Evolutionary conservation across 768 basidiomycete species (phyloP), one percentile per base, ranked within the genome.

Genomic region (Clitopilus hobsonii): DNA sequence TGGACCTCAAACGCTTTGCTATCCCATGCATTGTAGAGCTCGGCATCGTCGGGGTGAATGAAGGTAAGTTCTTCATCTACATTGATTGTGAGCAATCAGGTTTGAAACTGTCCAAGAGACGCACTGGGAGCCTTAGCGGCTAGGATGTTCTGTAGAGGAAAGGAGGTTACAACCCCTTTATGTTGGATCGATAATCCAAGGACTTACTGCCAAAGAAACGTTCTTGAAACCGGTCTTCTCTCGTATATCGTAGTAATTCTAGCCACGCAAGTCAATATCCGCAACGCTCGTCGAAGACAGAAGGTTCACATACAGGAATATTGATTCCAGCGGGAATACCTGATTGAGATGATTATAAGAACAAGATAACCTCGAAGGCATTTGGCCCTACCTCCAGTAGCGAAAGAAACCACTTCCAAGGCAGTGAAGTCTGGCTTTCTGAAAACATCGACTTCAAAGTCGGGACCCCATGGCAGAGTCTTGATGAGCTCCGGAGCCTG

Each of bases 321-420:
- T 94, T 93, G 56, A 93, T 93, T 51, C 93, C 91, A 61, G 79
- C 85, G 18, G 92, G 91, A 53, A 93, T 91, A n/a, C 86, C 88
- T 87, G 16, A 6, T 20, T 24, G 48, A 20, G 16, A 18, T 3
- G 10, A 20, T 18, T 11, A 45, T 4, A 20, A 18, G n/a, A 23
- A 18, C 38, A 32, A 36, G 45, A 13, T 55, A 26, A 30, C 54
- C 27, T 27, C 49, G 38, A 29, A 49, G 51, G 29, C 22, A 30
- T 30, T 13, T 16, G 6, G 8, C 53, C 75, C 61, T 61, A 88
- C 91, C 90, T 58, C 88, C 89, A 2, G 89, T 93, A 11, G 91
- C 87, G 61, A 94, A 94, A 5, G 82, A 80, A 29, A 94, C 76
- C 38, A 93, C 82, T 63, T 94, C 88, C 56, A 94, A 74, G 2